Base-by-base conservation (phyloP, 108 stramenopile genomes). In the Pseudonitzschia multistriata region DNA sequence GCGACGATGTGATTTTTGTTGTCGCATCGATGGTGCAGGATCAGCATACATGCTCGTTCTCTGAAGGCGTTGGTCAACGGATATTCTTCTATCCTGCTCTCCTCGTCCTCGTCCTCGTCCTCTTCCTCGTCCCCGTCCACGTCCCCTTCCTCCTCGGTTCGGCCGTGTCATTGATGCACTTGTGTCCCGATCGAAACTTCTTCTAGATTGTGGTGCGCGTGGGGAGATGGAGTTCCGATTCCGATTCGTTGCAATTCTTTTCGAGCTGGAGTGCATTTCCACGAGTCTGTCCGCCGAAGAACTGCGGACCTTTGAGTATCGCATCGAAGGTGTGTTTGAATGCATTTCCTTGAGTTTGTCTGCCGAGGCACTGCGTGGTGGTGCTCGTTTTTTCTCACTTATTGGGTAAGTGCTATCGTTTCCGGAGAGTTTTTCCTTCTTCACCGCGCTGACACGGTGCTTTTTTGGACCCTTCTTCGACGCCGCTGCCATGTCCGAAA, bases 301-400 rank as follows among this genome's bases (percentile, higher is more conserved):
- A 17, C 42, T 45, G 11, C 42, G 42, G 17, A 13, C 42, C 42
- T 45, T 45, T 13, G 15, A 17, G 42, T 13, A 1, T 8, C 42
- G 42, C 13, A 17, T 45, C 42, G 42, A 45, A 13, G 17, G 17
- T 17, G 15, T 4, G 2, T 45, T 45, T 45, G 42, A 17, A 35
- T 59, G 31, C 57, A 59, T 59, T 30, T 59, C 57, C 6, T 2
- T 30, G 4, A 59, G n/a, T n/a, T 30, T 13, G 17, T 59, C 57
- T 7, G 57, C 57, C 3, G 57, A 59, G 8, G 5, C 33, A 35
- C 57, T 59, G 0, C 57, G 57, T 4, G 15, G 52, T 25, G 52
- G 52, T 53, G 25, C 52, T 53, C 3, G 19, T 48, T 48, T 48
- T 19, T 48, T 14, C 19, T 48, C 14, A 1, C 14, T 48, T 17